phyloP scores from a whole-genome alignment of 2,329 filamentous ascomycete species.

The Cladosporium cucumerinum region DNA sequence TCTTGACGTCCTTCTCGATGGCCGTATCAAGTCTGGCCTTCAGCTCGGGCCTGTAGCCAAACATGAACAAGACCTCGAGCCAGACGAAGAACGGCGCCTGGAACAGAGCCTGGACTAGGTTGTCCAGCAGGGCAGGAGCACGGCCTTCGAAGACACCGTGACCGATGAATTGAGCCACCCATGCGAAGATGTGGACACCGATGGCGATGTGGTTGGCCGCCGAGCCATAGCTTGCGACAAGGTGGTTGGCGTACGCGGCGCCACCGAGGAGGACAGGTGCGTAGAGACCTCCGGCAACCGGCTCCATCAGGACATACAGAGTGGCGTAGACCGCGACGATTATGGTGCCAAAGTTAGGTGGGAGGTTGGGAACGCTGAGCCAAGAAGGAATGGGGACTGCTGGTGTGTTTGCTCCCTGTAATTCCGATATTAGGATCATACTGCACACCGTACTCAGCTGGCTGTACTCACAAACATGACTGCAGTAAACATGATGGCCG shows the following conservation, averaged over 20 bases:
- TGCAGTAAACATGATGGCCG: slow-evolving; percentile 67
- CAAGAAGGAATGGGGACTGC: slow-evolving; percentile 53
- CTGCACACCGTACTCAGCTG: neutral
- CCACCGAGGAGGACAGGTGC: slow-evolving; percentile 72
- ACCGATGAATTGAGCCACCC: slow-evolving; percentile 87
- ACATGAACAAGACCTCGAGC: slow-evolving; percentile 86
- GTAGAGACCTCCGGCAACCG: slow-evolving; percentile 78
- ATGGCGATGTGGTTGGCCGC: slow-evolving; percentile 64
- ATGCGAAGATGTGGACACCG: slow-evolving; percentile 67
- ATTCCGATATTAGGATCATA: neutral
- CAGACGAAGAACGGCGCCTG: slow-evolving; percentile 95
- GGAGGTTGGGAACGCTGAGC: slow-evolving; percentile 55
- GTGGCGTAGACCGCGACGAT: slow-evolving; percentile 63
- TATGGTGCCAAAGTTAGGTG: slow-evolving; percentile 58
- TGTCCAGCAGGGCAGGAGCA: slow-evolving; percentile 85
- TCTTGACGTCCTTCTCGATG: slow-evolving; percentile 72
- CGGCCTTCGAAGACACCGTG: slow-evolving; percentile 86
- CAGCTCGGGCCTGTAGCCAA: slow-evolving; percentile 86
- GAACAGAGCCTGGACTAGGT: slow-evolving; percentile 85
- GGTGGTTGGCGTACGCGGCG: slow-evolving; percentile 72
- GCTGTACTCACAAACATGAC: slow-evolving; percentile 63
- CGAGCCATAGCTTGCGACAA: slow-evolving; percentile 61
- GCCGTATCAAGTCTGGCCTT: slow-evolving; percentile 74
- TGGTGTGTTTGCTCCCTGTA: slow-evolving; percentile 57
- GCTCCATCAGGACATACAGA: slow-evolving; percentile 89